Evolutionary conservation across 2,329 filamentous ascomycete species (phyloP).

Genomic region (Epichloe elymi): DNA sequence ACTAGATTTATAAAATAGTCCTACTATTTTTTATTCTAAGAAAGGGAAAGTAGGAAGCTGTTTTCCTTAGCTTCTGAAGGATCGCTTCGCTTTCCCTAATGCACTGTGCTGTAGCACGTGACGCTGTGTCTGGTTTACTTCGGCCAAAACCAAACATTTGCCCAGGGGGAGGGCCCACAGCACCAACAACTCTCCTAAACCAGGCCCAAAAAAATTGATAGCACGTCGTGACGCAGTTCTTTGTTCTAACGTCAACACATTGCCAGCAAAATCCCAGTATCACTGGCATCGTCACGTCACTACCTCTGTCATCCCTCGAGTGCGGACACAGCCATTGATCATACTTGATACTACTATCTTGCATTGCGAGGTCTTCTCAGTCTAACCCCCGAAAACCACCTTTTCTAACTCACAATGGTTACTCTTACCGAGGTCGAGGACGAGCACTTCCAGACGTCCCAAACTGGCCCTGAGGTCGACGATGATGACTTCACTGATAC

Average conservation of each 20-base stretch:
- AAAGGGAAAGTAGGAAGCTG: too few species aligned
- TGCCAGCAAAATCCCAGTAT: neutral
- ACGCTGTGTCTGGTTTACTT: neutral
- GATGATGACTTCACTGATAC: slow-evolving; percentile 91
- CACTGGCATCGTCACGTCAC: neutral
- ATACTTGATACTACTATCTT: neutral
- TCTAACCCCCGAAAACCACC: neutral
- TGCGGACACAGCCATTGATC: neutral
- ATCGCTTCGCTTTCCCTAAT: too few species aligned
- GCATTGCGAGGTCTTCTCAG: neutral
- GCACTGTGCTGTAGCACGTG: neutral
- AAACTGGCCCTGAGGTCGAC: slow-evolving; percentile 61
- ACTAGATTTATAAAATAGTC: too few species aligned
- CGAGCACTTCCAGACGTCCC: slow-evolving; percentile 73
- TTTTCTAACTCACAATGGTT: slow-evolving; percentile 54
- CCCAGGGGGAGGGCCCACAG: neutral
- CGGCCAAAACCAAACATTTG: neutral
- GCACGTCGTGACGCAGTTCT: slow-evolving; percentile 1
- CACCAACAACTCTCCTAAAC: neutral
- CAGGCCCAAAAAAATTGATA: slow-evolving; percentile 1
- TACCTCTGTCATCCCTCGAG: neutral
- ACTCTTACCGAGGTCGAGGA: slow-evolving; percentile 94
- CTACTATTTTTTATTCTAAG: too few species aligned
- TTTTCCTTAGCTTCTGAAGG: too few species aligned
- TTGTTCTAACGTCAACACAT: neutral